Percentiles rank a stretch among this genome's conserved stretches.
These are phyloP conservation scores for Ceratocystis eucalypticola DNA, from an alignment of 2,329 filamentous ascomycete genomes.

Conservation along the genomic window DNA sequence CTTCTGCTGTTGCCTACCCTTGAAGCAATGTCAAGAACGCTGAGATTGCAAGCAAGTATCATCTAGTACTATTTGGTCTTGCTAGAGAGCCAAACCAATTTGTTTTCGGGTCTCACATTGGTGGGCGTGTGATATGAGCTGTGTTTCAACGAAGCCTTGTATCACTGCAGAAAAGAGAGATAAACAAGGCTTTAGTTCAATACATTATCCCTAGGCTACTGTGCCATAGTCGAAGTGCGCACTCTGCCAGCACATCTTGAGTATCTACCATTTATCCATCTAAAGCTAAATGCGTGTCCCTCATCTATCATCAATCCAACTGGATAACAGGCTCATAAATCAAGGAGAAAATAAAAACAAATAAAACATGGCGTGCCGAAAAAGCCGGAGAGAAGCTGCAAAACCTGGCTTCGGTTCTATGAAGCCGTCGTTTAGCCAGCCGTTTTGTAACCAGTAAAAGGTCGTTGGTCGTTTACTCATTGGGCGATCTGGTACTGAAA, in stretches of 20 bases:
- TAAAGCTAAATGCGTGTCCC: no score
- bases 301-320: no score
- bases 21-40: no score
- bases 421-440: neutral
- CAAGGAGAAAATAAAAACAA: no score
- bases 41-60: no score
- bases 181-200: neutral
- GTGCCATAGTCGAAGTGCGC: no score
- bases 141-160: neutral
- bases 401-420: neutral
- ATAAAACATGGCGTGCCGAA: neutral
- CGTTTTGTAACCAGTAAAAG: neutral
- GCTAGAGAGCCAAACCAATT: neutral
- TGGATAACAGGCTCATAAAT: no score
- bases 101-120: neutral
- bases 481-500: constrained; percentile 10
- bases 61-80: neutral
- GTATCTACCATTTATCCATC: no score
- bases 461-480: neutral
- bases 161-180: neutral
- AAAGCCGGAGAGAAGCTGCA: neutral
- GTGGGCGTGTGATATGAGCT: neutral
- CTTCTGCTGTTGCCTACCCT: no score
- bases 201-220: no score
- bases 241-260: no score